These are phyloP conservation scores for Coniella vitis DNA, from an alignment of 2,329 filamentous ascomycete species.

Conservation along the genomic window DNA sequence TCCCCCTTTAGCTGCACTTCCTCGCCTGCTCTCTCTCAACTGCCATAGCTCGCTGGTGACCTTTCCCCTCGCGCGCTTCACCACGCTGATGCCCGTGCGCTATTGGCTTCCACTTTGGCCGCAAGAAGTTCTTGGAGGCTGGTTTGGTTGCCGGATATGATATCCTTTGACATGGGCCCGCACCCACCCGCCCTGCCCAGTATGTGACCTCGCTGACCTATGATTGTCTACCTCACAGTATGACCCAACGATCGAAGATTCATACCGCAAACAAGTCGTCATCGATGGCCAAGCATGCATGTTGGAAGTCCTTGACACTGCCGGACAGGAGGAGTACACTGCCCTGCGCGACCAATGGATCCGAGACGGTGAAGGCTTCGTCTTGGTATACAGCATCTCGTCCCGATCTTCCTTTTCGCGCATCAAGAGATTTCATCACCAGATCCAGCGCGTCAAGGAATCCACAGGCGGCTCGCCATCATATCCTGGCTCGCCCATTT, in stretches of 20 bases:
- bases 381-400: conserved; percentile 97
- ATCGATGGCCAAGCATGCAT: conserved; percentile 95
- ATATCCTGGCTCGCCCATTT: conserved; percentile 67
- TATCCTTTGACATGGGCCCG: neutral
- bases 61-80: too few species aligned
- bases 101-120: too few species aligned
- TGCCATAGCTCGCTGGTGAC: neutral
- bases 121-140: neutral
- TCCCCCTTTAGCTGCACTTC: neutral
- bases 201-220: conserved; percentile 1
- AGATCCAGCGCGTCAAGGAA: conserved; percentile 96
- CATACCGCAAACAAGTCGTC: conserved; percentile 81
- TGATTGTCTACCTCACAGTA: conserved; percentile 44
- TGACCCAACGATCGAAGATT: conserved; percentile 83
- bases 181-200: neutral
- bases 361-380: conserved; percentile 92
- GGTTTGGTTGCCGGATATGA: neutral
- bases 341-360: conserved; percentile 97
- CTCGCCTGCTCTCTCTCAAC: neutral
- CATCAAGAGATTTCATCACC: conserved; percentile 92
- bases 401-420: conserved; percentile 91
- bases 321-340: conserved; percentile 97
- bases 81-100: too few species aligned
- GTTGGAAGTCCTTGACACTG: conserved; percentile 95
- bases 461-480: conserved; percentile 71